A percentile compares a stretch with the other conserved stretches of the same genome.
phyloP scores from a whole-genome alignment of 2,329 filamentous ascomycete species.

The Phaeomoniella chlamydospora region DNA sequence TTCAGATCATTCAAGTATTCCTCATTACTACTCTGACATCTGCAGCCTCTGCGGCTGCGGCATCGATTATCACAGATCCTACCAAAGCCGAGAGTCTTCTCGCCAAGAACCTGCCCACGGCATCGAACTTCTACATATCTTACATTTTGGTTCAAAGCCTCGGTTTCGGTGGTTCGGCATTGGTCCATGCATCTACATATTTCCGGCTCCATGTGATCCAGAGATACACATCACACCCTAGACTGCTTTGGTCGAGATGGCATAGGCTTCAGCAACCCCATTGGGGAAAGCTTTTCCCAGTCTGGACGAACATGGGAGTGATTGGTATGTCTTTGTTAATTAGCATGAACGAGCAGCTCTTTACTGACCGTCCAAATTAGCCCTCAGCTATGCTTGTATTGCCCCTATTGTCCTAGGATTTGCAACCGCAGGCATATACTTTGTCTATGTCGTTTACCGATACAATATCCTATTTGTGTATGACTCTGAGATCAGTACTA shows the following conservation, averaged over 20 bases:
- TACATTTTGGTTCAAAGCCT: conserved; percentile 91
- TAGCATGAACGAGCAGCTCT: background rate
- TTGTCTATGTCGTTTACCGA: conserved; percentile 77
- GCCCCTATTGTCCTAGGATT: conserved; percentile 75
- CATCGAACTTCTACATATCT: conserved; percentile 88
- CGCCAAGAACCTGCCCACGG: conserved; percentile 62
- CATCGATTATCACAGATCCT: conserved; percentile 52
- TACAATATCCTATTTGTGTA: conserved; percentile 86
- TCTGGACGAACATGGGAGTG: conserved; percentile 73
- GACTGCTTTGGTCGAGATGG: conserved; percentile 65
- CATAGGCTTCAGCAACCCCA: conserved; percentile 56
- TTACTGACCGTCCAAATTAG: conserved; percentile 15
- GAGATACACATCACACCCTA: conserved; percentile 43
- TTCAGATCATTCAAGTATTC: conserved; percentile 72
- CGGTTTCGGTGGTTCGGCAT: conserved; percentile 44
- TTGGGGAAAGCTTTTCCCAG: conserved; percentile 72
- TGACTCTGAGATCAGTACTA: conserved; percentile 68
- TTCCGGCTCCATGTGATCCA: conserved; percentile 39
- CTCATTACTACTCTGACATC: conserved; percentile 73
- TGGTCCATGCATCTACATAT: conserved; percentile 64
- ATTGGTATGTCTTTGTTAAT: conserved; percentile 30
- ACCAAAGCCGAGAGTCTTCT: conserved; percentile 49
- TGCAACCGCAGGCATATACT: conserved; percentile 58
- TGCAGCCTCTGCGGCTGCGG: conserved; percentile 57
- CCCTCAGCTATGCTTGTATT: conserved; percentile 75